Evolutionary conservation across 306 rosid species (phyloP), one percentile per base, ranked within the genome.

Genomic region (Ochetophila trinervis): DNA sequence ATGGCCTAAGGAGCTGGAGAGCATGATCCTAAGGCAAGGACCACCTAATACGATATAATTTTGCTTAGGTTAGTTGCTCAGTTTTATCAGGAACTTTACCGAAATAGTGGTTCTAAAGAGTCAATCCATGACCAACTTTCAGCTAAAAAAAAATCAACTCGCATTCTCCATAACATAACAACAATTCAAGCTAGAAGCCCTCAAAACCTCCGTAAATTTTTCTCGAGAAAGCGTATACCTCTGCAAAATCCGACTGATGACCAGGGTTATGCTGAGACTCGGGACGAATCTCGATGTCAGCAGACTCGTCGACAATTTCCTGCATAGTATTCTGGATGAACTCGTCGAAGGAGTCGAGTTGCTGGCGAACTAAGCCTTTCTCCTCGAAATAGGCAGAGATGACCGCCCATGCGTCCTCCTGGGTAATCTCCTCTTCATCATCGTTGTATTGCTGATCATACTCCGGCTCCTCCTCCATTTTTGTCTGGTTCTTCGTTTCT

Each of bases 391-490:
- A 93, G 9, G 98, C 98, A 0, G 98, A 93, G 27, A 93, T 93
- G 0, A 93, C 98, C 1, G 98, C 94, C 98, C 98, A 89, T 1
- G 97, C 98, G 49, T 93, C 98, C 27, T 93, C 98, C 76, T 93
- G 98, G 0, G 96, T 87, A 60, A 93, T 93, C 54, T 92, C 96
- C 4, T 92, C 96, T 0, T 86, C 90, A 0, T 81, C 89, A 0
- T 86, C 90, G 35, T 65, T 71, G 83, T 80, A 74, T 55, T 87
- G 91, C 34, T 75, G 81, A 54, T 91, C 96, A 66, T 87, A 89
- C 68, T 92, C 96, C 0, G 66, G 82, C 51, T 87, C 96, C 2
- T 93, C 98, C 2, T 93, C 97, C 94, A 93, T 57, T 24, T 22
- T 16, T 8, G 18, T 21, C 37, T 12, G 36, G 16, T 48, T 14